phyloP scores from a whole-genome alignment of 202 grass and related monocot genomes.

The Setaria viridis region DNA sequence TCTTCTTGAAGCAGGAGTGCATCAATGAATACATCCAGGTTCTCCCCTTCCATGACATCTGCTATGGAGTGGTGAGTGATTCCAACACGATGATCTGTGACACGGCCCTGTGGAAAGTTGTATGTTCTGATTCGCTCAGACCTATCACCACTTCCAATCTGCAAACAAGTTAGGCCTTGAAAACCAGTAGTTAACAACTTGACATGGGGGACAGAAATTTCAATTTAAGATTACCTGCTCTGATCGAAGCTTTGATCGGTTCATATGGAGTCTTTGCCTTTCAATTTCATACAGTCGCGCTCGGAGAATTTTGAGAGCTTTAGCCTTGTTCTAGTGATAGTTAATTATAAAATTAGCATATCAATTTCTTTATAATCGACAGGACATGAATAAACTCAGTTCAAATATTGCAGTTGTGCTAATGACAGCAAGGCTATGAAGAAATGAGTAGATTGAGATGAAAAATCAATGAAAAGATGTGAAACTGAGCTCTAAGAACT shows the following conservation, averaged over 20 bases:
- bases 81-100: slow-evolving; percentile 85
- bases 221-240: slow-evolving; percentile 62
- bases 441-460: slow-evolving; percentile 8
- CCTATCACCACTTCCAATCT: slow-evolving; percentile 98
- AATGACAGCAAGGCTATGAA: slow-evolving; percentile 5
- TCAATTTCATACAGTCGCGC: slow-evolving; percentile 88
- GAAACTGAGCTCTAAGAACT: slow-evolving; percentile 15
- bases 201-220: background rate
- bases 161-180: slow-evolving; percentile 8
- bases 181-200: background rate
- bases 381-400: background rate
- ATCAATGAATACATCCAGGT: slow-evolving; percentile 73
- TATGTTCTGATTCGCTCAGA: slow-evolving; percentile 92
- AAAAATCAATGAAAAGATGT: background rate
- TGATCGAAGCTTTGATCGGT: slow-evolving; percentile 88
- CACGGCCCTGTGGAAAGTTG: slow-evolving; percentile 91
- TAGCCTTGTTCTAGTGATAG: slow-evolving; percentile 88
- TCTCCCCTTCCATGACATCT: slow-evolving; percentile 85
- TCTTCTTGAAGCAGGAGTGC: slow-evolving; percentile 83
- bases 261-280: slow-evolving; percentile 74
- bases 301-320: slow-evolving; percentile 89
- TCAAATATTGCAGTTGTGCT: background rate
- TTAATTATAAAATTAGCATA: slow-evolving; percentile 14
- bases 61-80: slow-evolving; percentile 81
- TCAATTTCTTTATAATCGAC: background rate